Conservation (phyloP, 106 monocot genomes). For the Phalaenopsis aphrodite region DNA sequence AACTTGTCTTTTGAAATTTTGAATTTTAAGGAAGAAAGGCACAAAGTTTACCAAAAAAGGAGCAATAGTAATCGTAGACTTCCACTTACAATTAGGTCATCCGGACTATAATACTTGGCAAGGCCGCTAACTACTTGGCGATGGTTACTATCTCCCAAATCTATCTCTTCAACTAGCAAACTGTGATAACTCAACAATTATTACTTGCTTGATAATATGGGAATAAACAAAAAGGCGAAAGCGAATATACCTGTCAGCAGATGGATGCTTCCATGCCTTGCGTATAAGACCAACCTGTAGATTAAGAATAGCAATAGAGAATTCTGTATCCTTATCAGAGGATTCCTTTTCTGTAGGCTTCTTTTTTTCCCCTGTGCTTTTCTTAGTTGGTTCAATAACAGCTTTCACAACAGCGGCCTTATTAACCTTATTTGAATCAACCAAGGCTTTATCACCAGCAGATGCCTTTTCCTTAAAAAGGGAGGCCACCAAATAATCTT, state of each 20-base stretch:
- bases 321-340: conserved; percentile 55
- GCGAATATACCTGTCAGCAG: conserved; percentile 76
- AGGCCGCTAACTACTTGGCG: conserved; percentile 98
- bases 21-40: background rate
- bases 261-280: conserved; percentile 97
- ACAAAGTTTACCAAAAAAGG: background rate
- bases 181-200: conserved; percentile 22
- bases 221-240: background rate
- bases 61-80: background rate
- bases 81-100: conserved; percentile 61
- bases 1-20: background rate
- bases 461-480: conserved; percentile 34
- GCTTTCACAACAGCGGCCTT: conserved; percentile 25
- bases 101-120: conserved; percentile 82
- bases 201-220: background rate
- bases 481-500: background rate
- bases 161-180: conserved; percentile 94
- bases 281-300: conserved; percentile 84
- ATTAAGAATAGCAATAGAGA: conserved; percentile 60
- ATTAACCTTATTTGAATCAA: conserved; percentile 11
- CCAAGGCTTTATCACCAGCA: conserved; percentile 26
- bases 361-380: conserved; percentile 26
- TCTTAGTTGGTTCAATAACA: conserved; percentile 7
- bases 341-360: conserved; percentile 37
- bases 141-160: conserved; percentile 69